phyloP scores from a whole-genome alignment of 192 early-diverging fungal genomes.

The Coemansia sp. region DNA sequence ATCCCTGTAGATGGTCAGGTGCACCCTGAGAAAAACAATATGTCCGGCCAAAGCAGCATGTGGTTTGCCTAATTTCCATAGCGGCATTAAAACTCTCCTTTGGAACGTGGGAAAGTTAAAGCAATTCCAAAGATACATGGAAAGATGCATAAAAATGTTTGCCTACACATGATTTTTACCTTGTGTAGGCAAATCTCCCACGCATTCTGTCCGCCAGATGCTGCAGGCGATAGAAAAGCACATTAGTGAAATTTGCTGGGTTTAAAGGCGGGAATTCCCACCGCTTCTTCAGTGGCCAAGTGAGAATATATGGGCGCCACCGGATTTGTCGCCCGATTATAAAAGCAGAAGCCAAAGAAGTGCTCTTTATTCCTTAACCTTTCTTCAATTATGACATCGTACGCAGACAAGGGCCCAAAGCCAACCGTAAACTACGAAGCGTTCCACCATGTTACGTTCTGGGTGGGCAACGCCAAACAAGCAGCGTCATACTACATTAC shows the following conservation, averaged over 20 bases:
- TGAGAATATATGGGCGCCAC: not conserved
- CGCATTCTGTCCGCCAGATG: conserved; percentile 6
- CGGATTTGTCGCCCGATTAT: not conserved
- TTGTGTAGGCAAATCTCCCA: conserved; percentile 22
- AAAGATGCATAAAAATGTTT: conserved; percentile 1
- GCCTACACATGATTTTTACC: too few relatives aligned
- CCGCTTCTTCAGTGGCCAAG: not conserved
- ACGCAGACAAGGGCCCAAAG: conserved; percentile 58
- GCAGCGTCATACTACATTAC: conserved; percentile 92
- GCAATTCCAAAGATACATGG: too few relatives aligned
- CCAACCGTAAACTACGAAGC: conserved; percentile 63
- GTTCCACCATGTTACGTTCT: conserved; percentile 82
- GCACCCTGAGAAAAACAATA: not conserved
- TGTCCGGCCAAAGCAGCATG: not conserved
- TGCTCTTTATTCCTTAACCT: not conserved
- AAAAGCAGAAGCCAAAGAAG: not conserved
- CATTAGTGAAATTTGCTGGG: not conserved
- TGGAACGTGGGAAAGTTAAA: too few relatives aligned
- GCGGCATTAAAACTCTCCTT: too few relatives aligned
- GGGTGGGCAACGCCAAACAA: conserved; percentile 92
- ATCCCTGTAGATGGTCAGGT: too few relatives aligned
- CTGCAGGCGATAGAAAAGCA: not conserved
- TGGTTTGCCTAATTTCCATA: too few relatives aligned
- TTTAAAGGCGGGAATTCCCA: not conserved
- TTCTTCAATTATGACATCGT: conserved; percentile 58